A percentile compares a stretch with the other conserved stretches of the same genome.
Conservation (phyloP, 1,284 basidiomycete species). For the Psilocybe mexicana region DNA sequence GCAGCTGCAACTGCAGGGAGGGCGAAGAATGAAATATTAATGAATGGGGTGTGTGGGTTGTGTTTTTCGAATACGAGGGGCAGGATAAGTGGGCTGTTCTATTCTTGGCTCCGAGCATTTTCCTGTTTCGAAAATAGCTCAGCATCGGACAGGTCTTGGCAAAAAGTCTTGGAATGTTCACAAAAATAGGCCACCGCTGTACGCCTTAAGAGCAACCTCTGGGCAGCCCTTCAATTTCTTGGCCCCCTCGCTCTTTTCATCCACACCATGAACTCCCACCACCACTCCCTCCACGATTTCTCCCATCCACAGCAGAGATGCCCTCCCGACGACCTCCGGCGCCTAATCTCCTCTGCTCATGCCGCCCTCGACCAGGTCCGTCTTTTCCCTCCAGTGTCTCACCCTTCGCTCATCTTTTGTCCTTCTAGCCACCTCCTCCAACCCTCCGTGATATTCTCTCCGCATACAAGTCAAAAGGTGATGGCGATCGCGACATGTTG, state of each 20-base stretch:
- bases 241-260: constrained; percentile 34
- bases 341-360: constrained; percentile 33
- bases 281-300: constrained; percentile 25
- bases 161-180: constrained; percentile 41
- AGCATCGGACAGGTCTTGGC: constrained; percentile 37
- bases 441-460: constrained; percentile 80
- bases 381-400: constrained; percentile 10
- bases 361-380: constrained; percentile 40
- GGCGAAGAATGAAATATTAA: no score
- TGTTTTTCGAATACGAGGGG: not conserved
- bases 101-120: constrained; percentile 33
- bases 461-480: constrained; percentile 80
- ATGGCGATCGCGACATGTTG: constrained; percentile 88
- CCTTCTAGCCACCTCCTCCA: constrained; percentile 66
- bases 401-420: constrained; percentile 1
- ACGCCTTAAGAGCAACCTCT: constrained; percentile 43
- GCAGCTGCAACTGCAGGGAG: no score
- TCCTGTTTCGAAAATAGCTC: constrained; percentile 39
- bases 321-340: constrained; percentile 29
- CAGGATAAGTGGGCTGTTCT: constrained; percentile 13
- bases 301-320: constrained; percentile 22
- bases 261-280: constrained; percentile 35
- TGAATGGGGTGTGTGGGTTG: not conserved
- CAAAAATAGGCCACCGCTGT: constrained; percentile 43
- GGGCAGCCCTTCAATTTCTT: constrained; percentile 36